phyloP scores from a whole-genome alignment of 2,329 filamentous ascomycete genomes.

The Huntiella abstrusa region DNA sequence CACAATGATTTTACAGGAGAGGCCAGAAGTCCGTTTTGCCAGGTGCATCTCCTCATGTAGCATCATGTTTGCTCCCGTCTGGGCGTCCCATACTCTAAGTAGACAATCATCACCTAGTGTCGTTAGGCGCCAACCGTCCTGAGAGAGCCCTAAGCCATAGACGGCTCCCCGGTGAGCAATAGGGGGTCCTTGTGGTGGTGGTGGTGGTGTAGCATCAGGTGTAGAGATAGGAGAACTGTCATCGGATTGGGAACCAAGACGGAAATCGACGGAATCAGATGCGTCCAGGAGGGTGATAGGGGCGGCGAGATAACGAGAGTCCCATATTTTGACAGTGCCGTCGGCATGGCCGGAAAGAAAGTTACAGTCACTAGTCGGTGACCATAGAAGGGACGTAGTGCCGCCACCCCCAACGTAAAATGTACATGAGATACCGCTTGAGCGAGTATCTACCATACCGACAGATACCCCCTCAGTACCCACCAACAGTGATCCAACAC shows the following conservation, averaged over 20 bases:
- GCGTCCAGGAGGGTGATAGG: conserved; percentile 63
- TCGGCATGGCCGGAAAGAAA: conserved; percentile 74
- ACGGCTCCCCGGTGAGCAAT: conserved; percentile 65
- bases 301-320: conserved; percentile 61
- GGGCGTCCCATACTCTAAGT: conserved; percentile 73
- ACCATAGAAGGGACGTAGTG: conserved; percentile 59
- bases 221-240: conserved; percentile 17
- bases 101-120: conserved; percentile 68
- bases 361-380: conserved; percentile 58
- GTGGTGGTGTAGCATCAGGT: conserved; percentile 22
- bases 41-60: conserved; percentile 56
- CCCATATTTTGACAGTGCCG: conserved; percentile 54
- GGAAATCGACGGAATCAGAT: conserved; percentile 59
- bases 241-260: conserved; percentile 21
- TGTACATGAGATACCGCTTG: conserved; percentile 35
- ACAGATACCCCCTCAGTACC: conserved; percentile 74
- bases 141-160: conserved; percentile 71
- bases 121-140: conserved; percentile 57
- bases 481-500: conserved; percentile 65
- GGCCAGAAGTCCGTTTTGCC: conserved; percentile 18
- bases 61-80: conserved; percentile 67
- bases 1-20: conserved; percentile 16
- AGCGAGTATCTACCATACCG: conserved; percentile 50
- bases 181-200: conserved; percentile 23
- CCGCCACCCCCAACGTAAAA: conserved; percentile 50